Percentiles rank a stretch among this genome's conserved stretches.
Conservation (phyloP, 2,329 filamentous ascomycete species). For the Lecanoromycetidae sp. region DNA sequence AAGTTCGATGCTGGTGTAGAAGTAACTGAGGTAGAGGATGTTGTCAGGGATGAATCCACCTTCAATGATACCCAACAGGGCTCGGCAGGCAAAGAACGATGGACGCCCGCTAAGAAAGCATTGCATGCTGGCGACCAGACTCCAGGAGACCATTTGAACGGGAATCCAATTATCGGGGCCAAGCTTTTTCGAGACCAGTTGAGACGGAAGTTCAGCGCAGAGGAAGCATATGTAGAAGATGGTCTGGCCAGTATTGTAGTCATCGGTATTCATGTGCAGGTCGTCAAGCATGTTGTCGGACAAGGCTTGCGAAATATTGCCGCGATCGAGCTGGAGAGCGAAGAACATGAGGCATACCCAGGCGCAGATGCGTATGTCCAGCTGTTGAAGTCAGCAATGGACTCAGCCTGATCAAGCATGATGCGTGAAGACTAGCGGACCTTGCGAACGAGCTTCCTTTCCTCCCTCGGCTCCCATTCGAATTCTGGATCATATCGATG, state of each 20-base stretch:
- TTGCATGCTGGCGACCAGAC: constrained; percentile 35
- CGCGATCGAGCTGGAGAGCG: constrained; percentile 50
- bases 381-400: neutral
- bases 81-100: constrained; percentile 32
- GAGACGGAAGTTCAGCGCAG: constrained; percentile 47
- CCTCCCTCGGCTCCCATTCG: constrained; percentile 12
- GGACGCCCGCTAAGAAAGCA: constrained; percentile 30
- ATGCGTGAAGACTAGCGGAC: neutral
- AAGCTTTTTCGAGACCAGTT: constrained; percentile 47
- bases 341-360: constrained; percentile 50
- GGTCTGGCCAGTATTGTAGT: constrained; percentile 37
- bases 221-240: constrained; percentile 44
- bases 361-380: constrained; percentile 13
- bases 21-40: constrained; percentile 55
- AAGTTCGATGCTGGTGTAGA: constrained; percentile 60
- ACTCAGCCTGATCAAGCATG: neutral
- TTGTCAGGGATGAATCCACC: constrained; percentile 41
- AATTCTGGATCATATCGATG: constrained; percentile 16
- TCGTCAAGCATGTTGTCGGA: constrained; percentile 48
- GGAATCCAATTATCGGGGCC: constrained; percentile 51
- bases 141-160: constrained; percentile 46
- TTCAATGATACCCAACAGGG: constrained; percentile 39
- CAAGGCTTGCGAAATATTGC: constrained; percentile 49
- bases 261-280: constrained; percentile 37
- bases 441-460: constrained; percentile 14